Conservation (phyloP, 2,329 filamentous ascomycete species). For the Escovopsis sp. region DNA sequence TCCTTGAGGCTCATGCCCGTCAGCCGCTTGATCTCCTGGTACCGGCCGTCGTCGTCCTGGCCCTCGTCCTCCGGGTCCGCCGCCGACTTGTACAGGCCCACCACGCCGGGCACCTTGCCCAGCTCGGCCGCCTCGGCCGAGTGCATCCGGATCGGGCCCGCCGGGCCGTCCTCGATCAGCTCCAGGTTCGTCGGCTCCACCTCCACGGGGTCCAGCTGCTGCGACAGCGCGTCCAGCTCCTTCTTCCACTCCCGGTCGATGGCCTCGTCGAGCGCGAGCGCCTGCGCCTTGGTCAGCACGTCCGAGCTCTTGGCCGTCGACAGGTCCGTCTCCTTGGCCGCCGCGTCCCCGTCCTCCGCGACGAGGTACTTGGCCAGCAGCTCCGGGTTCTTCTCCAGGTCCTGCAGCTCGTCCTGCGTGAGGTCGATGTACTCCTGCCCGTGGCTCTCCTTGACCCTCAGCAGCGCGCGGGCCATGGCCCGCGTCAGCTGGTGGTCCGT, state of each 20-base stretch:
- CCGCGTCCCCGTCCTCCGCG: slow-evolving; percentile 14
- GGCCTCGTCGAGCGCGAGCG: slow-evolving; percentile 23
- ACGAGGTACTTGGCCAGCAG: slow-evolving; percentile 23
- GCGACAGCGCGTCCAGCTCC: slow-evolving; percentile 22
- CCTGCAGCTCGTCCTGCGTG: slow-evolving; percentile 32
- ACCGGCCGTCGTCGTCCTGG: slow-evolving; percentile 35
- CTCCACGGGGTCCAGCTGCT: slow-evolving; percentile 16
- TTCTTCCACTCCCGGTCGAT: slow-evolving; percentile 21
- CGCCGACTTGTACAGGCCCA: slow-evolving; percentile 33
- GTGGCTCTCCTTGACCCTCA: slow-evolving; percentile 25
- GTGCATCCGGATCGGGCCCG: slow-evolving; percentile 19
- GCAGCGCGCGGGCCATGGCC: slow-evolving; percentile 27
- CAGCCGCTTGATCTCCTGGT: slow-evolving; percentile 36
- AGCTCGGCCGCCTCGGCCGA: slow-evolving; percentile 34
- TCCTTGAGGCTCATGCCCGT: slow-evolving; percentile 40
- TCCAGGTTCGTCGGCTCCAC: slow-evolving; percentile 21
- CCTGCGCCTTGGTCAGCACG: slow-evolving; percentile 20
- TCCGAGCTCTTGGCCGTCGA: slow-evolving; percentile 12
- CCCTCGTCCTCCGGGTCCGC: slow-evolving; percentile 35
- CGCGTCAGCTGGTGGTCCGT: slow-evolving; percentile 27
- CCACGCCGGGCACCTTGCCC: slow-evolving; percentile 38
- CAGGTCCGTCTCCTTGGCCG: slow-evolving; percentile 10
- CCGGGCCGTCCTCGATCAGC: slow-evolving; percentile 23
- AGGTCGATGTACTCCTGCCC: slow-evolving; percentile 32
- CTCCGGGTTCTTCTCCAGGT: slow-evolving; percentile 25